phyloP scores from a whole-genome alignment of 2,329 filamentous ascomycete genomes.

The Aulographum hederae region DNA sequence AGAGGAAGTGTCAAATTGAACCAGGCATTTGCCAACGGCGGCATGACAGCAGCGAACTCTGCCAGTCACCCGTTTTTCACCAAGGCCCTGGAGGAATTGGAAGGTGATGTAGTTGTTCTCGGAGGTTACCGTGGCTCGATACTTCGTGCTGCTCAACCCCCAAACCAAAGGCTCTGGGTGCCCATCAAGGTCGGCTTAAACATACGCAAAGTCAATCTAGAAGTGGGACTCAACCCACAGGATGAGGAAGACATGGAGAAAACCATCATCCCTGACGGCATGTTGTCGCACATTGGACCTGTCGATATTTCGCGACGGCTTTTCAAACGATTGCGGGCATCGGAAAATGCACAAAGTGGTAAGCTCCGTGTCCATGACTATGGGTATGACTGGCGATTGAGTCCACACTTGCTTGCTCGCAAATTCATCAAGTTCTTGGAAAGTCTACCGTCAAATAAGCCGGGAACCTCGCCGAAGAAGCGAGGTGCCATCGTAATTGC shows the following conservation, averaged over 20 bases:
- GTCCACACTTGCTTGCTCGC: conserved; percentile 55
- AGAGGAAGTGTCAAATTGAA: not conserved
- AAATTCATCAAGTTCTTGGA: conserved; percentile 59
- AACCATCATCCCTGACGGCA: conserved; percentile 67
- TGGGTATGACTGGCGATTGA: conserved; percentile 87
- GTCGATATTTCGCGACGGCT: conserved; percentile 76
- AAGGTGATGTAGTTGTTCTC: conserved; percentile 72
- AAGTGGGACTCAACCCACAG: conserved; percentile 63
- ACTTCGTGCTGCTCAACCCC: conserved; percentile 64
- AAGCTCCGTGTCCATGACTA: conserved; percentile 72
- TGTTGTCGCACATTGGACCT: conserved; percentile 80
- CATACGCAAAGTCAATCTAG: conserved; percentile 76
- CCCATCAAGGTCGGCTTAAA: conserved; percentile 87
- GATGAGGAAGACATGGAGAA: conserved; percentile 74
- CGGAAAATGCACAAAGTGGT: conserved; percentile 52
- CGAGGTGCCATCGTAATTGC: conserved; percentile 66
- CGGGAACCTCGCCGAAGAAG: conserved; percentile 29
- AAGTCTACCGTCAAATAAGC: conserved; percentile 54
- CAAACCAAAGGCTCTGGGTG: conserved; percentile 81
- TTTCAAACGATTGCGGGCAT: conserved; percentile 58
- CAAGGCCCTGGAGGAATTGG: conserved; percentile 46
- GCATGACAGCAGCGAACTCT: conserved; percentile 7
- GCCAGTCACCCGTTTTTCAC: conserved; percentile 31
- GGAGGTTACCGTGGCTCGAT: conserved; percentile 84
- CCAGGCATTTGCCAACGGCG: not conserved